Conservation (phyloP, 257 asterid species). For the Paraleonurus japonicus region DNA sequence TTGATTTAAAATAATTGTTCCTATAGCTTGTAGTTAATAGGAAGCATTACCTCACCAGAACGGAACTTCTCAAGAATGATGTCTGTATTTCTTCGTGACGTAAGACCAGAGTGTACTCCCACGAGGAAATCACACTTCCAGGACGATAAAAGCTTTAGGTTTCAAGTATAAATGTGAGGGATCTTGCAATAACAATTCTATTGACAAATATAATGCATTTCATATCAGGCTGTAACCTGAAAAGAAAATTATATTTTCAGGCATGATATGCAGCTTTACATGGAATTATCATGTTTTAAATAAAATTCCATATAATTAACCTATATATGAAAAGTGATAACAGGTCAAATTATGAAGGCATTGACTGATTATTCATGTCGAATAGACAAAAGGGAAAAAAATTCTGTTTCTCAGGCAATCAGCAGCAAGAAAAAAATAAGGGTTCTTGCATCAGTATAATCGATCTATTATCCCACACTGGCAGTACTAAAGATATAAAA, state of each 20-base stretch:
- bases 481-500: too few relatives aligned
- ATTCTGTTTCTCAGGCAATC: background rate
- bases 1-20: background rate
- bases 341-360: background rate
- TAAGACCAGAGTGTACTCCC: conserved; percentile 79
- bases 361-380: background rate
- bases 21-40: conserved; percentile 1
- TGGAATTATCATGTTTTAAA: background rate
- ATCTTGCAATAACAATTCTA: conserved; percentile 88
- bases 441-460: too few relatives aligned
- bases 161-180: conserved; percentile 64
- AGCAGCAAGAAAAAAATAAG: too few relatives aligned
- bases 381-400: background rate
- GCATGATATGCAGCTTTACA: conserved; percentile 14
- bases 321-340: background rate
- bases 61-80: conserved; percentile 80
- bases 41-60: conserved; percentile 79
- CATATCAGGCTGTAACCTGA: conserved; percentile 83
- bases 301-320: background rate
- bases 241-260: conserved; percentile 26
- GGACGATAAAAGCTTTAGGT: conserved; percentile 60
- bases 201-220: conserved; percentile 94
- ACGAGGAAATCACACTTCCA: conserved; percentile 91
- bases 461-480: too few relatives aligned
- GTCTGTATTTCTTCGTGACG: conserved; percentile 66